These are phyloP conservation scores for Starmerella stigmatis DNA, from an alignment of 805 yeast species.

Conservation along the genomic window DNA sequence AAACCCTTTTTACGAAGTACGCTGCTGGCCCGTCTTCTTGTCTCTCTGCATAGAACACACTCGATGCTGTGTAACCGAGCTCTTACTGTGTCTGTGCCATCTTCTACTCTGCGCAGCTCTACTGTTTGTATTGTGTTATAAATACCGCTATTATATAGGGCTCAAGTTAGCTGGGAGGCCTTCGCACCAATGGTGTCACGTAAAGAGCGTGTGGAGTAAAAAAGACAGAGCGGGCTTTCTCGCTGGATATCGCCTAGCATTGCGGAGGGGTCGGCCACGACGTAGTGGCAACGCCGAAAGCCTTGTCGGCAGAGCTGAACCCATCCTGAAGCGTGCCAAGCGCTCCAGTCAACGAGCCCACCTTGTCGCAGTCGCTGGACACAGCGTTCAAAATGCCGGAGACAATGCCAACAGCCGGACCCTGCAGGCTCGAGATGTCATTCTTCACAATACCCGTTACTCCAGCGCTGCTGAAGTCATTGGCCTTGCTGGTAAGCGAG, in stretches of 20 bases:
- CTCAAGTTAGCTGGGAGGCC: no score
- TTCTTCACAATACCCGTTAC: constrained; percentile 22
- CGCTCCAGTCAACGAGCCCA: constrained; percentile 14
- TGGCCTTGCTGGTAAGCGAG: constrained; percentile 24
- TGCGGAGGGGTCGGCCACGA: neutral
- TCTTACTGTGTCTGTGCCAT: no score
- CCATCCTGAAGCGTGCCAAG: constrained; percentile 15
- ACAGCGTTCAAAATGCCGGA: constrained; percentile 19
- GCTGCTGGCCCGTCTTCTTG: no score
- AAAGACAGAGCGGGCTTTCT: no score
- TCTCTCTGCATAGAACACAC: no score
- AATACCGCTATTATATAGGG: no score
- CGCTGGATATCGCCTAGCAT: neutral
- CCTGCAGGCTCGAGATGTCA: constrained; percentile 22
- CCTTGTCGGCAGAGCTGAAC: constrained; percentile 16
- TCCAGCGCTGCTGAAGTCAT: constrained; percentile 24
- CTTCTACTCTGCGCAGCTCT: no score
- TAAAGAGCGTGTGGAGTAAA: no score
- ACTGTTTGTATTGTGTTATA: no score
- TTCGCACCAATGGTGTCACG: no score
- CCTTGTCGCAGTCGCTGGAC: constrained; percentile 15
- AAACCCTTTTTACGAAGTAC: no score
- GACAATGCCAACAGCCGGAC: constrained; percentile 22
- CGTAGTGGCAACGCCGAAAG: constrained; percentile 17
- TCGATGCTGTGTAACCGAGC: no score